A percentile compares a stretch with the other conserved stretches of the same genome.
Conservation (phyloP, 169 alveolate genomes). For the Babesia divergens region DNA sequence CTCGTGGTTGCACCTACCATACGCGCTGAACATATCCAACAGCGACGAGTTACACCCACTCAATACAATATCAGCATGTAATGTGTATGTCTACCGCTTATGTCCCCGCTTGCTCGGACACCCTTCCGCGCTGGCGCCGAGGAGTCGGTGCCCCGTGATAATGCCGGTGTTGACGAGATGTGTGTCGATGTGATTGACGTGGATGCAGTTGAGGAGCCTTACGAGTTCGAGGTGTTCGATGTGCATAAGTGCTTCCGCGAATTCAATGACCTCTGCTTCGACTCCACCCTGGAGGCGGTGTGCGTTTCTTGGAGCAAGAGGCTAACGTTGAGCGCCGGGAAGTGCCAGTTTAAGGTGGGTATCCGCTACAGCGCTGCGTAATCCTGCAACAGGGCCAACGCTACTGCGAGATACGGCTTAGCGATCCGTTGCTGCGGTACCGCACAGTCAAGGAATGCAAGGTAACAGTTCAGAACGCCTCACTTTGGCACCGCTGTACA, state of each 20-base stretch:
- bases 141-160: not conserved
- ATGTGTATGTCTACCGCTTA: too few relatives aligned
- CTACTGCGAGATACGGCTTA: constrained; percentile 85
- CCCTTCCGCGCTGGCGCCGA: not conserved
- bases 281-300: constrained; percentile 74
- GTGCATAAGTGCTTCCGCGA: constrained; percentile 76
- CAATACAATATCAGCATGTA: too few relatives aligned
- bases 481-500: not conserved
- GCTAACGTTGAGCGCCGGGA: constrained; percentile 92
- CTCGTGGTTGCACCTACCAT: not conserved
- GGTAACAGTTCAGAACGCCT: constrained; percentile 23
- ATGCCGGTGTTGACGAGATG: not conserved
- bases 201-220: constrained; percentile 30
- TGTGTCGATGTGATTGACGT: constrained; percentile 29
- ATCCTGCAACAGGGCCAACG: constrained; percentile 65
- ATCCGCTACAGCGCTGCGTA: not conserved
- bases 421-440: constrained; percentile 88
- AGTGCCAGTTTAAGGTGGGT: constrained; percentile 74
- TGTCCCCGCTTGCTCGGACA: too few relatives aligned
- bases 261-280: constrained; percentile 81
- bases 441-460: constrained; percentile 84
- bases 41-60: too few relatives aligned
- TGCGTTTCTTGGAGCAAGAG: constrained; percentile 87
- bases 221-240: constrained; percentile 73
- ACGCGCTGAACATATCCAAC: too few relatives aligned